Percentiles rank a stretch among this genome's conserved stretches.
These are phyloP conservation scores for Fagus sylvatica DNA, from an alignment of 306 rosid genomes.

Conservation along the genomic window DNA sequence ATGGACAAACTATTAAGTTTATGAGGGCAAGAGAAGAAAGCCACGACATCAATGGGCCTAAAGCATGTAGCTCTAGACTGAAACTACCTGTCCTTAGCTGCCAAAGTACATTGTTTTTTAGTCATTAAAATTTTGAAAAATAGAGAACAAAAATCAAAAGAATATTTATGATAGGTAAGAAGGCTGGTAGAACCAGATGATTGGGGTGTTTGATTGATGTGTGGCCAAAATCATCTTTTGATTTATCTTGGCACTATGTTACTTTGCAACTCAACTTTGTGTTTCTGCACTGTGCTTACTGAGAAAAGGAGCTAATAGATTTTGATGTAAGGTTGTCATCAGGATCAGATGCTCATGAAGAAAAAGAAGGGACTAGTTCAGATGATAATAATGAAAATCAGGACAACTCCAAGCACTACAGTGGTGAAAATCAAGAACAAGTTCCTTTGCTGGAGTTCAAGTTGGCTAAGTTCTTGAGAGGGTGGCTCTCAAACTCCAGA, in stretches of 20 bases:
- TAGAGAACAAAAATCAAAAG: no score
- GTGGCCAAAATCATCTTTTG: no score
- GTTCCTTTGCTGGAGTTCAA: constrained; percentile 17
- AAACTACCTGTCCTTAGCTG: not conserved
- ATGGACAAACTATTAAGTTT: no score
- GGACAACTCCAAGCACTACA: not conserved
- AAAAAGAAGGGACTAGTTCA: constrained; percentile 3
- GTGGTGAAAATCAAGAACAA: constrained; percentile 20
- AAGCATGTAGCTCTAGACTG: not conserved
- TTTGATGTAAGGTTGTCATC: constrained; percentile 22
- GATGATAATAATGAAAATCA: constrained; percentile 17
- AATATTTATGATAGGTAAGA: no score
- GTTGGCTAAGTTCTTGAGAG: constrained; percentile 29
- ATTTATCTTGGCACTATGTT: no score
- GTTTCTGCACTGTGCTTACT: not conserved
- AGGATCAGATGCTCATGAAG: constrained; percentile 17
- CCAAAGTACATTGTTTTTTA: not conserved
- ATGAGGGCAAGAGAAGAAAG: no score
- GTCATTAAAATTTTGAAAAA: no score
- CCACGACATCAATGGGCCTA: no score
- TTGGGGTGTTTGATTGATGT: no score
- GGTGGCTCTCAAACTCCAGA: constrained; percentile 40
- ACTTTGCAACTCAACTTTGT: not conserved
- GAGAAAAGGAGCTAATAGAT: constrained; percentile 7
- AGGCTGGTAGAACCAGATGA: no score